Evolutionary conservation across 2,329 filamentous ascomycete species (phyloP), one percentile per base, ranked within the genome.

Genomic region (Alternaria arborescens): DNA sequence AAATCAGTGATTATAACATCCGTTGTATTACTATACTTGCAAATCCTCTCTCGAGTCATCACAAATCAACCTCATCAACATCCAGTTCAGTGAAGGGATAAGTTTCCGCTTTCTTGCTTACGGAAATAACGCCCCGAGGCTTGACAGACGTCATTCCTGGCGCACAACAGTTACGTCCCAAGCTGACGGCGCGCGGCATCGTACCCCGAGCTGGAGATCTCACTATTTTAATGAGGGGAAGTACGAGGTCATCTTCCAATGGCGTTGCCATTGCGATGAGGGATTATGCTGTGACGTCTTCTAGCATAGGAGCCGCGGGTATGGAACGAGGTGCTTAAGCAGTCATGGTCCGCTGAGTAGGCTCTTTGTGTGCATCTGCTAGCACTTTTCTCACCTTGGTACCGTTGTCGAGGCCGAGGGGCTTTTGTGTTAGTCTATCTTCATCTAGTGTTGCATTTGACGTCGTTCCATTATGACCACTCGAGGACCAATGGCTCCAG

Each of bases 401-500:
- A 36, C 40, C 50, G 30, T 20, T 36, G 16, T 36, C 14, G 11
- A 40, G 40, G 38, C 30, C n/a, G 16, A 36, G 28, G 11, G 6
- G 14, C 41, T 36, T 22, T 30, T 28, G 28, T 6, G 11, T 36
- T 42, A 20, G 14, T 11, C 52, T 32, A 3, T 34, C 40, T 34
- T 54, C 26, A 46, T 32, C 38, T 46, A 16, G 18, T 32, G 14
- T 57, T 43, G 42, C 28, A 34, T 20, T 47, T 8, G 14, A 43
- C 34, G 30, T 22, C 11, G 11, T 12, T 36, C 11, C 4, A 58
- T 20, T 12, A 65, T 67, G 62, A 56, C 55, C 6, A 30, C 60
- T 2, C 20, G 52, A 46, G 68, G 65, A 20, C 65, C 68, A 14
- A 65, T 68, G 57, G 61, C 65, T 14, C 60, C 61, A 46, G 66